A percentile compares a stretch with the other conserved stretches of the same genome.
Evolutionary conservation across 2,329 filamentous ascomycete species (phyloP).

Genomic region (Xylaria sp.): DNA sequence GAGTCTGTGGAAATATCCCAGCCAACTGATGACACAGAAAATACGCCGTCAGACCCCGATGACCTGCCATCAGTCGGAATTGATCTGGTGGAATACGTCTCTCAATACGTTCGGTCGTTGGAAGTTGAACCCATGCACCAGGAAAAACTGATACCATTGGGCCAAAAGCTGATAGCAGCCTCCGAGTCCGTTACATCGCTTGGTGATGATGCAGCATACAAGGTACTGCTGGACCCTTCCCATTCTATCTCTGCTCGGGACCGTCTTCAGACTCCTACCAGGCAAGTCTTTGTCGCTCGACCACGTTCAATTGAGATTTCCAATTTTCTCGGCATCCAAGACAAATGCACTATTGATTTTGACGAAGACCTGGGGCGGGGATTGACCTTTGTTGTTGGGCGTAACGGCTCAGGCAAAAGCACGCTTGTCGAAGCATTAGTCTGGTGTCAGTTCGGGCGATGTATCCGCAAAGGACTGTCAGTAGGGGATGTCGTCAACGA

Average conservation of each 20-base stretch:
- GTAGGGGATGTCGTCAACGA: conserved; percentile 51
- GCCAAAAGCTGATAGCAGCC: conserved; percentile 37
- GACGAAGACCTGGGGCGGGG: conserved; percentile 42
- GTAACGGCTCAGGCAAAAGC: conserved; percentile 51
- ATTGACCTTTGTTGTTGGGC: conserved; percentile 47
- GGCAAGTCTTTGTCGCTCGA: conserved; percentile 45
- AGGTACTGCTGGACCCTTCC: conserved; percentile 33
- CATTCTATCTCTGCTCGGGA: conserved; percentile 18
- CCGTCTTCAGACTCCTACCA: conserved; percentile 4
- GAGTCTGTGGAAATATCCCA: conserved; percentile 7
- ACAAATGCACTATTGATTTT: conserved; percentile 47
- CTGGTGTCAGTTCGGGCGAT: conserved; percentile 52
- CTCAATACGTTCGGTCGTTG: conserved; percentile 39
- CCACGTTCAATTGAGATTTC: conserved; percentile 46
- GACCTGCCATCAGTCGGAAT: conserved; percentile 22
- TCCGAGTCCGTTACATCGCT: conserved; percentile 18
- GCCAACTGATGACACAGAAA: not conserved
- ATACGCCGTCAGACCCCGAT: not conserved
- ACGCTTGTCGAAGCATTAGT: conserved; percentile 51
- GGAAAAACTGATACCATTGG: conserved; percentile 34
- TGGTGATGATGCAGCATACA: conserved; percentile 33
- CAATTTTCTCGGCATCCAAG: conserved; percentile 51
- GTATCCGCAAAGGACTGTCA: conserved; percentile 46
- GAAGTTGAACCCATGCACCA: conserved; percentile 33
- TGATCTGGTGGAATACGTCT: conserved; percentile 32